Base-by-base conservation (phyloP, 495 filamentous ascomycete species). In the Neohortaea acidophila region DNA sequence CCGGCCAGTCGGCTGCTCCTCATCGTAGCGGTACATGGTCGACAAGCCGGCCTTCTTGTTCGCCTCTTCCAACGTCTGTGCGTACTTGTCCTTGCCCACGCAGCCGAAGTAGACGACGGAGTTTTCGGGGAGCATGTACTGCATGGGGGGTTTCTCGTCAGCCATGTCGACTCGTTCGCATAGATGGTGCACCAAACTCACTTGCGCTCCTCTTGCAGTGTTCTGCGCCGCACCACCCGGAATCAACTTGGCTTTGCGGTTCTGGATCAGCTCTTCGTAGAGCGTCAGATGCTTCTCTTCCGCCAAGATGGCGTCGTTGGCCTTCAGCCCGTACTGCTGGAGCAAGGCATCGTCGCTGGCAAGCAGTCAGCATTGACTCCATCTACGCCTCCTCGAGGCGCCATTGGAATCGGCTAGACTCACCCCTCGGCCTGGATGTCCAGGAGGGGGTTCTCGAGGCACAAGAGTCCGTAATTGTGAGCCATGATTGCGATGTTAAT, bases 151-250 rank as follows among this genome's bases (percentile, higher is more conserved):
- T 59, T n/a, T n/a, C n/a, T n/a, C n/a, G n/a, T n/a, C n/a, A n/a
- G n/a, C n/a, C 33, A 39, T 33, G 12, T 14, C 17, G 11, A 23
- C 22, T 37, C 37, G 34, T 35, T 27, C 6, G 4, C 33, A 21
- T 15, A 10, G 17, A 17, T 25, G 1, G 9, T 24, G 31, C 28
- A 20, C 19, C 3, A 14, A 20, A 40, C 33, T 23, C 65, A 77
- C 74, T 64, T 78, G 82, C 39, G 86, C 91, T 53, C 89, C 89
- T 52, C 89, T 80, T 51, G 91, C 89, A 39, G 87, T 87, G 73
- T 99, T 99, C 63, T 99, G 89, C 19, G 91, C 89, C 42, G 91
- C 91, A 56, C 89, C 89, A 53, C 89, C 89, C 39, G 89, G 84
- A 59, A 99, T 84, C 56, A 94, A 69, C 65, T 91, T 93, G 45